Evolutionary conservation across 2,329 filamentous ascomycete genomes (phyloP).

Genomic region (Lecanicillium sp.): DNA sequence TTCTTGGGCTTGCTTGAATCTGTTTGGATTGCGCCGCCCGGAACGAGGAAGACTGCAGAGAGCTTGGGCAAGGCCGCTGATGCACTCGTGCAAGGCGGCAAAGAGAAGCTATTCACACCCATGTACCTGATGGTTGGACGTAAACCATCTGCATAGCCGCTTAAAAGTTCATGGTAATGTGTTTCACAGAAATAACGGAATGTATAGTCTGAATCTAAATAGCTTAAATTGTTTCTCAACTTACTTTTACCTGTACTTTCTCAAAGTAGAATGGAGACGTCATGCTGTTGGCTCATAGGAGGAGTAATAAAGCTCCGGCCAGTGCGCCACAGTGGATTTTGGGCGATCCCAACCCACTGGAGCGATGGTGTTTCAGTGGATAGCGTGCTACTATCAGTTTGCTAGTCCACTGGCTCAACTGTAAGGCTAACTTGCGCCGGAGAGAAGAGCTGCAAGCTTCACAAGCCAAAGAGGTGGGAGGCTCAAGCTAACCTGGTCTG

Average conservation of each 20-base stretch:
- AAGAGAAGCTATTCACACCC: conserved; percentile 90
- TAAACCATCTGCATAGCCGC: conserved; percentile 58
- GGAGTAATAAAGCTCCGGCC: neutral
- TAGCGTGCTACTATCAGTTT: neutral
- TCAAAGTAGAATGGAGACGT: too few species aligned
- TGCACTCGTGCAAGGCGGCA: conserved; percentile 77
- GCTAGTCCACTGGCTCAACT: neutral
- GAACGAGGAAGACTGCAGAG: conserved; percentile 93
- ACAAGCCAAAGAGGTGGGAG: neutral
- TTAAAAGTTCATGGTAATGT: too few species aligned
- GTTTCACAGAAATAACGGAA: too few species aligned
- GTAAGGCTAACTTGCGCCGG: too few species aligned
- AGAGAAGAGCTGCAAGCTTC: too few species aligned
- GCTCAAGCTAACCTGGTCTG: neutral
- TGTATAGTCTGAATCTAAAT: too few species aligned
- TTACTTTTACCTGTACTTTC: too few species aligned
- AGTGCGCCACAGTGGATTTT: conserved; percentile 4
- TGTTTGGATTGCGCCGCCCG: conserved; percentile 67
- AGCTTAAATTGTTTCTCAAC: too few species aligned
- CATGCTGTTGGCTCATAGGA: too few species aligned
- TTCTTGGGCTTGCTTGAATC: conserved; percentile 72
- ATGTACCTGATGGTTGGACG: conserved; percentile 97
- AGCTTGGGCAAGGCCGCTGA: conserved; percentile 77
- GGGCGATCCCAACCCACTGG: neutral
- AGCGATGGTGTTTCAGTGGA: neutral